A percentile compares a stretch with the other conserved stretches of the same genome.
phyloP scores from a whole-genome alignment of 331 rosid genomes.

The Malus hybrid region DNA sequence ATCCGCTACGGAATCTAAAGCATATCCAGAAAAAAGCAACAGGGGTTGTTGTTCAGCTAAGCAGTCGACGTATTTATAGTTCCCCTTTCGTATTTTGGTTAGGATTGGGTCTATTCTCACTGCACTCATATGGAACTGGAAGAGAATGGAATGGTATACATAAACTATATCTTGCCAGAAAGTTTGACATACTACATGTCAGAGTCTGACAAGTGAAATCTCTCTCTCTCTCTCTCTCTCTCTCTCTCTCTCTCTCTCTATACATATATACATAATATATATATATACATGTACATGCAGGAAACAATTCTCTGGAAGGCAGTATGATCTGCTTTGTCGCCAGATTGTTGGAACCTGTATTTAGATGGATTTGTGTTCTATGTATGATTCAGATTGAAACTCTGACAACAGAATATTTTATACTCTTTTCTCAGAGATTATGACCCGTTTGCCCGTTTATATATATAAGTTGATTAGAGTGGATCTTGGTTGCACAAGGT shows the following conservation, averaged over 20 bases:
- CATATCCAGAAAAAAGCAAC: constrained; percentile 22
- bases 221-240: not conserved
- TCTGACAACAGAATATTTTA: too few relatives aligned
- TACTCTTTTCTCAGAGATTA: too few relatives aligned
- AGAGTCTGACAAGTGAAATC: not conserved
- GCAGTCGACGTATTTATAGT: not conserved
- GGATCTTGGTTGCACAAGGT: too few relatives aligned
- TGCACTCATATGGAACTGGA: constrained; percentile 25
- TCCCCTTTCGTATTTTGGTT: constrained; percentile 21
- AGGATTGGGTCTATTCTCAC: constrained; percentile 53
- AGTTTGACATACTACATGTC: not conserved
- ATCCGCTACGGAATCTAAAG: constrained; percentile 26
- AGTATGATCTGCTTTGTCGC: too few relatives aligned
- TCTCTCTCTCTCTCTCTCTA: not conserved
- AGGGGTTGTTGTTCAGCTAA: constrained; percentile 27
- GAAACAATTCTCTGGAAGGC: too few relatives aligned
- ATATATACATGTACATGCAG: not conserved
- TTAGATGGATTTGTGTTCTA: not conserved
- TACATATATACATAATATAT: too few relatives aligned
- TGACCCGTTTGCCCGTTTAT: too few relatives aligned
- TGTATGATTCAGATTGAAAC: not conserved
- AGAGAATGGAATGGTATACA: constrained; percentile 30
- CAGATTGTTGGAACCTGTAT: too few relatives aligned
- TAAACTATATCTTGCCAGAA: not conserved
- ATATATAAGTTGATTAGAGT: too few relatives aligned